These are phyloP conservation scores for Fusarium camptoceras DNA, from an alignment of 2,329 filamentous ascomycete genomes.

Conservation along the genomic window DNA sequence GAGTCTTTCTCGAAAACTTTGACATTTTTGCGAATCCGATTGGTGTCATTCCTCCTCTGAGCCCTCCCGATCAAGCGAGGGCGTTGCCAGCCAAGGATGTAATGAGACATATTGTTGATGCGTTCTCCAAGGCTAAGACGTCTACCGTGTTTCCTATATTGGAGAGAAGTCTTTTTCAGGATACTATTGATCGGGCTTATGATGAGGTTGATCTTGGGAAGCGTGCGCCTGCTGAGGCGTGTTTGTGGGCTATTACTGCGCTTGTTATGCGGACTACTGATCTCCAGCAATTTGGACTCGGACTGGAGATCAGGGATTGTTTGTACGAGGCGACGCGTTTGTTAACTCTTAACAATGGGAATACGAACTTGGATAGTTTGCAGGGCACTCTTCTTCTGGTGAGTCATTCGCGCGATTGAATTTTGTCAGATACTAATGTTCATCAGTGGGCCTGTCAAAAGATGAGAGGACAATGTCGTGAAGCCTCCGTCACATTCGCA, in stretches of 20 bases:
- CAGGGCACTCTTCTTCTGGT: constrained; percentile 30
- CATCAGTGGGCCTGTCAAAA: constrained; percentile 23
- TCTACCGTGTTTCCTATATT: constrained; percentile 23
- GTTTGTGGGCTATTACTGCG: constrained; percentile 26
- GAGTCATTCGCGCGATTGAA: fast-evolving
- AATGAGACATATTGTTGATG: constrained; percentile 9
- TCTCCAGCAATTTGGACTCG: not conserved
- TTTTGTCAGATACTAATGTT: not conserved
- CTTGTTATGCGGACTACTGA: constrained; percentile 18
- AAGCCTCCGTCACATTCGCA: constrained; percentile 22
- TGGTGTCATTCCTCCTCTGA: not conserved
- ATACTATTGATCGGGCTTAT: constrained; percentile 13
- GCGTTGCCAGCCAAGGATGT: constrained; percentile 2
- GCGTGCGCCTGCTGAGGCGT: constrained; percentile 12
- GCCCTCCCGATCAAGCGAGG: constrained; percentile 18
- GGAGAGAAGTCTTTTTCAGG: constrained; percentile 23
- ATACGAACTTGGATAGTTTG: constrained; percentile 19
- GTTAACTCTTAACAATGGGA: constrained; percentile 14
- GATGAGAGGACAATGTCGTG: constrained; percentile 15
- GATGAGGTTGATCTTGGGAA: constrained; percentile 5
- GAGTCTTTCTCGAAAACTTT: constrained; percentile 35
- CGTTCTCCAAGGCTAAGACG: constrained; percentile 29
- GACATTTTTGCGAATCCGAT: constrained; percentile 26
- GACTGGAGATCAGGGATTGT: constrained; percentile 9
- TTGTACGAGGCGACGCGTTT: constrained; percentile 11